phyloP scores from a whole-genome alignment of 1,139 yeast genomes.

The Blastobotrys petasosporus region DNA sequence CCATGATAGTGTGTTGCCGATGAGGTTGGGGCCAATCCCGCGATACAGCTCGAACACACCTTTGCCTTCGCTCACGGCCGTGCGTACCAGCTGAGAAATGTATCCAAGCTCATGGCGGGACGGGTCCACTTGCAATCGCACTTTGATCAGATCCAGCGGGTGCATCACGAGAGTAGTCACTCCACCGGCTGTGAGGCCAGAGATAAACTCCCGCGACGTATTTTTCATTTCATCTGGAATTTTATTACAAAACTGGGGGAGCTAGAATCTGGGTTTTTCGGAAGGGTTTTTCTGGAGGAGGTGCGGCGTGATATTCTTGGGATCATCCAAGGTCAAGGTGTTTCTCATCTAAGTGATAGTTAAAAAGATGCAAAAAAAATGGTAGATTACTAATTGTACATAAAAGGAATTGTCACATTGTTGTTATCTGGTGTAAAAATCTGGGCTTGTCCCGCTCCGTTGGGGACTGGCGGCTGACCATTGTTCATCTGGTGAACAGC shows the following conservation, averaged over 20 bases:
- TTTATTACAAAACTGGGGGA: too few species aligned
- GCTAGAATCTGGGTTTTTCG: too few species aligned
- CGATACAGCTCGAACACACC: conserved; percentile 44
- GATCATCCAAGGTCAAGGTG: too few species aligned
- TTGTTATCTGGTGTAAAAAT: too few species aligned
- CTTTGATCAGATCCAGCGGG: conserved; percentile 81
- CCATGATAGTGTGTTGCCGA: conserved; percentile 89
- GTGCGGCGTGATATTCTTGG: too few species aligned
- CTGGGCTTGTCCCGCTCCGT: too few species aligned
- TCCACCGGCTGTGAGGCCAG: conserved; percentile 83
- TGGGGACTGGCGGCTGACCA: too few species aligned
- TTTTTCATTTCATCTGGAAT: neutral
- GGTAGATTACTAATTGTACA: too few species aligned
- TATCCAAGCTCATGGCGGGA: conserved; percentile 7
- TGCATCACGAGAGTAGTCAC: conserved; percentile 76
- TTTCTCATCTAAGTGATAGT: too few species aligned
- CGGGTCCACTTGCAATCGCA: conserved; percentile 55
- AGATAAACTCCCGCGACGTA: conserved; percentile 27
- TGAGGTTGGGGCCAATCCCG: conserved; percentile 71
- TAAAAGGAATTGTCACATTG: too few species aligned
- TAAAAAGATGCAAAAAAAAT: too few species aligned
- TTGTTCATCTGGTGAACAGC: conserved; percentile 15
- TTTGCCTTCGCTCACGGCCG: conserved; percentile 6
- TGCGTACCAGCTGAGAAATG: conserved; percentile 2
- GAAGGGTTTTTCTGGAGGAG: too few species aligned